Conservation (phyloP, 768 basidiomycete species). For the Tylopilus intermedius region DNA sequence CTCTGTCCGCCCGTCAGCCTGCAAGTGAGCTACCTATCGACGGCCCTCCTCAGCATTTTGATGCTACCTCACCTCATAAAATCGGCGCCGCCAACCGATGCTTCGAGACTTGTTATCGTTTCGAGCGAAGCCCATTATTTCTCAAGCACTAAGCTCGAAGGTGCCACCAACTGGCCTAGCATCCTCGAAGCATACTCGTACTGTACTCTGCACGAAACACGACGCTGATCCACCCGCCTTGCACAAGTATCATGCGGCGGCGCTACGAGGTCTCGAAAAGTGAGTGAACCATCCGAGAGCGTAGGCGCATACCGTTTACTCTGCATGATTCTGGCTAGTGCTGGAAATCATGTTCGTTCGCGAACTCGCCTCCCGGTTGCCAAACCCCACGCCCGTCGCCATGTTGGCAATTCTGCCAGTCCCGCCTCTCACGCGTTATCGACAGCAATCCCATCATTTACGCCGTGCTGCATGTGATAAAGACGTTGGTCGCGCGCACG, state of each 20-base stretch:
- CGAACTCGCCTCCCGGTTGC: conserved; percentile 32
- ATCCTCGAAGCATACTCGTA: conserved; percentile 23
- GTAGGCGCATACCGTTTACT: not conserved
- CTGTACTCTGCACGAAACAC: not conserved
- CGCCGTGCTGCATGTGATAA: conserved; percentile 3
- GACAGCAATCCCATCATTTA: conserved; percentile 7
- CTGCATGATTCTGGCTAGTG: conserved; percentile 19
- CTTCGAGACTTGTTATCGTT: conserved; percentile 29
- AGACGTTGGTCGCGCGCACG: conserved; percentile 26
- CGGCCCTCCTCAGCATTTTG: conserved; percentile 6
- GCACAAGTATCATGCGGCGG: conserved; percentile 20
- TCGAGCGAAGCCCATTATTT: conserved; percentile 33
- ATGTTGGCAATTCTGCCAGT: conserved; percentile 32
- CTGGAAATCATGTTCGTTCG: conserved; percentile 34
- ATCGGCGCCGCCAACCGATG: conserved; percentile 18
- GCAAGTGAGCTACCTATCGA: too few relatives aligned
- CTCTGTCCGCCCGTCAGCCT: not conserved
- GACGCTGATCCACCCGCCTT: not conserved
- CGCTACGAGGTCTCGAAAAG: conserved; percentile 27
- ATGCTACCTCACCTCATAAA: conserved; percentile 34
- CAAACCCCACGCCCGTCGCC: conserved; percentile 24
- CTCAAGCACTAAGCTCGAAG: conserved; percentile 13
- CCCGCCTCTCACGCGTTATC: conserved; percentile 24
- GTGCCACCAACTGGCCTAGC: conserved; percentile 14
- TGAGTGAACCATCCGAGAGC: conserved; percentile 6